Evolutionary conservation across 192 early-diverging fungal species (phyloP), one percentile per base, ranked within the genome.

Genomic region (Podila verticillata): DNA sequence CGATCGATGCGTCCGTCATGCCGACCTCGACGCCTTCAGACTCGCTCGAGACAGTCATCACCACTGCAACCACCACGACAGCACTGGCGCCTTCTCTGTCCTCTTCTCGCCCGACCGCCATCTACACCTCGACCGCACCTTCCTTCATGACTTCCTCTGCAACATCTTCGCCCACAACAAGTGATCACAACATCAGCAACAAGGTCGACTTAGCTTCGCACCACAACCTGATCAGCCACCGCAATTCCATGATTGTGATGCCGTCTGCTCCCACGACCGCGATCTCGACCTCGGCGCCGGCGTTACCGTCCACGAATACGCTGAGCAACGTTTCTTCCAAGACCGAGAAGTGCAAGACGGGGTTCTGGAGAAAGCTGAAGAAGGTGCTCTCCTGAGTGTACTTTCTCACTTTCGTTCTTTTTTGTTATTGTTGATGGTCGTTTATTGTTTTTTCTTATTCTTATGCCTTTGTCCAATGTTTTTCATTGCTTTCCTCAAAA

Each of bases 361-460:
- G 49, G 20, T 39, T 66, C 5, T 66, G 65, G 65, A 66, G 26
- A 15, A 66, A 36, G 24, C 29, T 66, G 1, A 66, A 66, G 65
- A 57, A 66, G 13, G 65, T 22, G 4, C 34, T 66, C 24, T 28
- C 65, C 7, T 39, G 13, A 17, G 34, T 8, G 3, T 8, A 35
- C 3, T 44, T 0, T 44, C n/a, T n/a, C n/a, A n/a, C n/a, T 44
- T 44, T 15, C 15, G 1, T 39, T 39, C 15, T 39, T 1, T 13
- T 39, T 39, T 15, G 39, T 39, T 39, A 13, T 34, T 34, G 2
- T 34, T 34, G 32, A 34, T 13, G 2, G 1, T 3, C 12, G 10
- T 39, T 10, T 39, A 1, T 8, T 36, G 35, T 0, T 36, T 36
- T 8, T 36, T 9, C 7, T 36, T 36, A 9, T 36, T 9, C 7